phyloP scores from a whole-genome alignment of 2,329 filamentous ascomycete genomes.

The Tothia fuscella region DNA sequence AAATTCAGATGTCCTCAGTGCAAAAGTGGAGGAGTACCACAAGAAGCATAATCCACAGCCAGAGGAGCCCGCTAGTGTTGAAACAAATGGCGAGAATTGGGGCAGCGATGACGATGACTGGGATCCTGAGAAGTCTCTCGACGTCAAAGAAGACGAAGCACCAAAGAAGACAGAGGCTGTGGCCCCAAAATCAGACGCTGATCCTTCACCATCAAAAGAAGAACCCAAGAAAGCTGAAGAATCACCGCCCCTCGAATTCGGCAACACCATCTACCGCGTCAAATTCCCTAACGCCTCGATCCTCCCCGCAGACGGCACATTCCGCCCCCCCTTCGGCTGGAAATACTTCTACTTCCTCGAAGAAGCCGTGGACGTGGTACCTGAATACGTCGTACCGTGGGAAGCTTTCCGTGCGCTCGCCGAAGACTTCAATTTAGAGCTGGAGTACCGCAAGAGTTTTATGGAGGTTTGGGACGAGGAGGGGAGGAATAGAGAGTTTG shows the following conservation, averaged over 20 bases:
- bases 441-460: slow-evolving; percentile 89
- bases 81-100: not conserved
- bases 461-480: slow-evolving; percentile 84
- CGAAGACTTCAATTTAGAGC: slow-evolving; percentile 90
- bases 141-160: slow-evolving; percentile 24
- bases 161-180: slow-evolving; percentile 24
- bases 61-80: slow-evolving; percentile 7
- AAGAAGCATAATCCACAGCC: slow-evolving; percentile 34
- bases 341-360: slow-evolving; percentile 95
- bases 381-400: slow-evolving; percentile 97
- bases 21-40: slow-evolving; percentile 67
- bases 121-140: slow-evolving; percentile 34
- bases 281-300: slow-evolving; percentile 76
- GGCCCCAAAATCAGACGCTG: slow-evolving; percentile 14
- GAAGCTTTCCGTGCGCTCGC: slow-evolving; percentile 91
- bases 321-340: slow-evolving; percentile 92
- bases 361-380: slow-evolving; percentile 90
- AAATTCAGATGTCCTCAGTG: slow-evolving; percentile 84
- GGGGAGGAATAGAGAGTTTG: slow-evolving; percentile 70
- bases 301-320: slow-evolving; percentile 70
- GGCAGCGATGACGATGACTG: slow-evolving; percentile 29
- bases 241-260: slow-evolving; percentile 59
- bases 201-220: slow-evolving; percentile 12
- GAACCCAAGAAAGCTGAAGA: slow-evolving; percentile 16
- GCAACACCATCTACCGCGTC: slow-evolving; percentile 85